A percentile compares a stretch with the other conserved stretches of the same genome.
These are phyloP conservation scores for Phallus indusiatus DNA, from an alignment of 768 basidiomycete genomes.

Conservation along the genomic window DNA sequence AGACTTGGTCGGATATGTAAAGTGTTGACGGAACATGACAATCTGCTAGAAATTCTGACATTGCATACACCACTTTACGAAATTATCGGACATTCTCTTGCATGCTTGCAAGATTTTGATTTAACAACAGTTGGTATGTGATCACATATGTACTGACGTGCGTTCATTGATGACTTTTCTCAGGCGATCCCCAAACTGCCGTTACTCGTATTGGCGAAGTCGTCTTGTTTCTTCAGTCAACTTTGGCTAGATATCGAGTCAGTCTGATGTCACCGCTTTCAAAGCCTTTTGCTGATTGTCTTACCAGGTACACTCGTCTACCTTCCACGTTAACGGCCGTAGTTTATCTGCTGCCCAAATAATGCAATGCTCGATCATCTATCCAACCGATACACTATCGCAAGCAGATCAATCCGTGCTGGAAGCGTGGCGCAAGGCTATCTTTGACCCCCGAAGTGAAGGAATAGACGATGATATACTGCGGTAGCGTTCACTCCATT, in stretches of 20 bases:
- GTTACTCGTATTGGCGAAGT: slow-evolving; percentile 70
- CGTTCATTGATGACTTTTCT: background rate
- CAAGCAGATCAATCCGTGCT: slow-evolving; percentile 17
- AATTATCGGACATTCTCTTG: slow-evolving; percentile 52
- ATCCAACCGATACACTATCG: slow-evolving; percentile 29
- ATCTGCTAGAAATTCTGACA: slow-evolving; percentile 57
- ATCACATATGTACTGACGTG: background rate
- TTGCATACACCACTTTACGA: slow-evolving; percentile 57
- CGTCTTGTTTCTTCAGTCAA: slow-evolving; percentile 64
- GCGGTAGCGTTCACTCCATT: slow-evolving; percentile 26
- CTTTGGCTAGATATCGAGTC: slow-evolving; percentile 57
- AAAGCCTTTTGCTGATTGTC: background rate
- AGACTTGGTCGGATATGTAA: slow-evolving; percentile 62
- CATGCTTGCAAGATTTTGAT: slow-evolving; percentile 62
- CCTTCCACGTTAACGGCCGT: slow-evolving; percentile 37
- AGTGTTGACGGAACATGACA: slow-evolving; percentile 48
- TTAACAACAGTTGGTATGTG: slow-evolving; percentile 70
- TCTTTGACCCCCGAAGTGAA: slow-evolving; percentile 69
- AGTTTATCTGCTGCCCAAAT: slow-evolving; percentile 43
- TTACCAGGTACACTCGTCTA: slow-evolving; percentile 39
- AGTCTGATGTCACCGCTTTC: slow-evolving; percentile 11
- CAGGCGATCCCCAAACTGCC: slow-evolving; percentile 80
- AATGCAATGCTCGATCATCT: slow-evolving; percentile 35
- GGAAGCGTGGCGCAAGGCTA: slow-evolving; percentile 60
- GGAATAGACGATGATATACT: slow-evolving; percentile 78